Evolutionary conservation across 2,329 filamentous ascomycete genomes (phyloP), one percentile per base, ranked within the genome.

Genomic region (Alternaria panax): DNA sequence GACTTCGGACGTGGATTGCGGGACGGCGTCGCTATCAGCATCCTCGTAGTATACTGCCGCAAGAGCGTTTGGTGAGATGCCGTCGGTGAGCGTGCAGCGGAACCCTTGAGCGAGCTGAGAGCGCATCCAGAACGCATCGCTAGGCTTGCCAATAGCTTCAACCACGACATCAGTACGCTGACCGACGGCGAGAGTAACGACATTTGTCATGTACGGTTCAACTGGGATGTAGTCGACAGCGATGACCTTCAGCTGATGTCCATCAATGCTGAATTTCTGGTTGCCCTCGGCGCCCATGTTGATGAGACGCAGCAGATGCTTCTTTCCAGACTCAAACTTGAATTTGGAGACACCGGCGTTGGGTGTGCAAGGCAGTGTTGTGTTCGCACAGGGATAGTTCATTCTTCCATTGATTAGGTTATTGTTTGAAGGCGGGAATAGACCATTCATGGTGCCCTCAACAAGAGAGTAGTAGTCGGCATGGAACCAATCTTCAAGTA

Each of bases 31-130:
- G 1, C 79, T 80, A 67, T 90, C 80, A 8, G 87, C 85, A 9
- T 81, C 69, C 42, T 89, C 81, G 73, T 92, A 92, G 78, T 89
- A 90, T 51, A 92, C 82, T 9, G 84, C 86, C 0, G 88, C 90
- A 0, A 68, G 53, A 34, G 68, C 69, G 25, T 68, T 67, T 1
- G 69, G 69, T 2, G 66, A 66, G 50, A 66, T 52, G 8, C 61
- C 60, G 7, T 63, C 52, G 32, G 50, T 64, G 16, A 69, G 60
- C 6, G 60, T 67, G 32, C 64, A 66, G 47, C 63, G 60, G 24
- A 59, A 62, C 9, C 59, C 59, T 18, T 63, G 62, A 4, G 56
- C 66, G n/a, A 70, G 62, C 24, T 69, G 65, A n/a, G 65, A 66
- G 54, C 79, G 74, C 76, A 80, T 79, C 76, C 78, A 80, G 59